Evolutionary conservation across 768 basidiomycete species (phyloP), one percentile per base, ranked within the genome.

Genomic region (Panaeolus papilionaceus): DNA sequence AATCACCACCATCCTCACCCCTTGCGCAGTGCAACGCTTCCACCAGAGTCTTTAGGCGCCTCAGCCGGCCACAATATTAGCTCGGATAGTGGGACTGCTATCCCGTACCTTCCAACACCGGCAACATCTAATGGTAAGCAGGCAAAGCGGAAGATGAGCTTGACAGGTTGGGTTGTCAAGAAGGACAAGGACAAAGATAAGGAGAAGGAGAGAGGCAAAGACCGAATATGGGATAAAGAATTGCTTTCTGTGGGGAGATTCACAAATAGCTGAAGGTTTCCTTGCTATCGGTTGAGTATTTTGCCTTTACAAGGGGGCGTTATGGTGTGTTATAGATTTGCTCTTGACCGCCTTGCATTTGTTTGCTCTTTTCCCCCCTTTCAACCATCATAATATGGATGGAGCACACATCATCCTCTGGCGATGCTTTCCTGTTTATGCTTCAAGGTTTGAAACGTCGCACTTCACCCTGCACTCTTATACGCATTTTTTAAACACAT

Each of bases 101-200:
- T 58, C 16, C 54, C 33, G 16, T 28, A 12, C 33, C 54, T 58
- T 37, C 54, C 54, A 16, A 58, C 28, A 12, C 54, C 26, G 16
- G 28, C 45, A 37, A 51, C 64, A 11, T 37, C 38, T 37, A 47
- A 44, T 11, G 63, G 44, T 51, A 64, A 64, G 73, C 79, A 80
- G 47, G 80, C 86, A 67, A 84, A 80, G 72, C 82, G 91, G 65
- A 93, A 93, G 79, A 77, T 93, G 77, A 93, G 92, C 75, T 75
- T 93, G 66, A 84, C 84, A 26, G 83, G 85, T 92, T 69, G 83
- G 83, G 74, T 85, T 79, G 84, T 83, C 76, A 85, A 78, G 77
- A 83, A 79, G 71, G 86, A 89, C 64, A 88, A 84, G 75, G 86
- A 89, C 39, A 83, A 82, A 73, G 79, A 82, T 26, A 83, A 79